Evolutionary conservation across 140 eudicot species (phyloP), one percentile per base, ranked within the genome.

Genomic region (Bidens hawaiensis): DNA sequence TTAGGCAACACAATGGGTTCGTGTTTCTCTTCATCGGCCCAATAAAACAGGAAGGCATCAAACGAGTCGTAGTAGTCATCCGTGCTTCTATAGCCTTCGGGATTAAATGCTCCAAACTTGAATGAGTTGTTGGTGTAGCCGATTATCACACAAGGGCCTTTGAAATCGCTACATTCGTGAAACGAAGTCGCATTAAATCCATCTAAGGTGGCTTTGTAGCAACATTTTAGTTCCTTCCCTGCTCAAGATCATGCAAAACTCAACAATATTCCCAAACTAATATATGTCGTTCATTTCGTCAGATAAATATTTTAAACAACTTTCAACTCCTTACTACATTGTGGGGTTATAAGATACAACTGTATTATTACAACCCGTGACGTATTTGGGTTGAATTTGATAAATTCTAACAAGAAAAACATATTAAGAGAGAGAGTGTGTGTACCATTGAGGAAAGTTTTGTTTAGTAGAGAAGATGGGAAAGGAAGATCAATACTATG

Each of bases 101-200:
- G 96, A 28, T 78, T 91, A 10, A 87, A 91, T 26, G 95, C 97
- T 0, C 98, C 98, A 75, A 91, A 84, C 64, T 87, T 91, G 81
- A 82, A 69, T 0, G 78, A 69, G 45, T 73, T 33, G 57, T 79
- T 46, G 41, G 97, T 90, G 84, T 87, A 84, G 51, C 95, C 98
- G n/a, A 91, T 80, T 10, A 91, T 82, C 34, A 87, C 98, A 72
- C 98, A 91, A 0, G 96, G 96, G 31, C 98, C 93, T 59, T 91
- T 87, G 78, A 91, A 91, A 58, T 91, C 98, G 33, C 86, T 70
- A 59, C 81, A 80, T 33, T 74, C 73, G 31, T 91, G 98, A 74
- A 87, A 91, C 0, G 80, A 78, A 24, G 91, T 82, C 41, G 96
- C 98, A 21, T 94, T 84, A 50, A 91, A 91, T 60, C 98, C 96